Base-by-base conservation (phyloP, 2,329 filamentous ascomycete genomes). In the Colletotrichum nymphaeae region DNA sequence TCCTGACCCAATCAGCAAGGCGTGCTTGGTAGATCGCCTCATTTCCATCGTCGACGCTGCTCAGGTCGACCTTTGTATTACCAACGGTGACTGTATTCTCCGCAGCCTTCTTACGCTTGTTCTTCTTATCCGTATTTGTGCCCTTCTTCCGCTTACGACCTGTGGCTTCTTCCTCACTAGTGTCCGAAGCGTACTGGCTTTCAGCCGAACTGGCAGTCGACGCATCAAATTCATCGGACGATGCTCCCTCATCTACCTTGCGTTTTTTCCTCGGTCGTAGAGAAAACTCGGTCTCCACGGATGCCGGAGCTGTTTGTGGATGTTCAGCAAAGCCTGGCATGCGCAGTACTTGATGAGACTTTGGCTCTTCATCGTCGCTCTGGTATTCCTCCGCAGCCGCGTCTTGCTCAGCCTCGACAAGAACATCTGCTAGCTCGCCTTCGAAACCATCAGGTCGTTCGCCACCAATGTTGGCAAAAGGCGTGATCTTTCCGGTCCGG, bases 401-500 rank as follows among this genome's bases (percentile, higher is more conserved):
- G 88, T 93, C 93, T 70, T 95, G 93, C 79, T 98, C 95, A 0
- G 94, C 95, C 80, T 97, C 94, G 16, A 95, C 85, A 72, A 98
- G 89, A 2, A 92, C 93, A 78, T 95, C 92, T 12, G 93, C 93
- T 19, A 98, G 86, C 73, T 92, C 92, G 2, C 93, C 93, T 57
- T 92, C 88, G 3, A 91, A 87, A 3, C 89, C 90, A 32, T 90
- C 86, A 4, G 87, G 87, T 1, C 91, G 85, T n/a, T 90, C 87
- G 16, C 90, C 88, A 30, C 91, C 91, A 77, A 97, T 89, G 75
- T 93, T 94, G 8, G 95, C 94, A 79, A 99, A 99, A 0, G 97
- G 97, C 0, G 97, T 99, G 77, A 99, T 98, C 84, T 98, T 98
- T 74, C 97, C 97, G 0, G 96, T 99, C 32, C 97, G 92, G 62